Conservation (phyloP, 768 basidiomycete species). For the Melanogaster broomeanus region DNA sequence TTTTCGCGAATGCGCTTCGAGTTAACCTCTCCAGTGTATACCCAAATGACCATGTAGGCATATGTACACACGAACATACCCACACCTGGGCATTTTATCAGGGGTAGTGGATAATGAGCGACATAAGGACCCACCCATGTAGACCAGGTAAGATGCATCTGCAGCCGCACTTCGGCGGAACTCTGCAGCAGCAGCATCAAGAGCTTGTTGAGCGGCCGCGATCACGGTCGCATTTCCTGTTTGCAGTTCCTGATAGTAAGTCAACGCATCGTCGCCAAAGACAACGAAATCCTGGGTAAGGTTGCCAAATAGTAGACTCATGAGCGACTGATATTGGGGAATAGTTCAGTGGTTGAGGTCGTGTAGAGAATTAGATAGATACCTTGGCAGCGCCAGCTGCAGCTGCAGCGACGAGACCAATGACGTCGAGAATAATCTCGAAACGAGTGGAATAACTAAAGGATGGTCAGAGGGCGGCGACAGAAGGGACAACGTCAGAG, state of each 20-base stretch:
- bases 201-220: no score
- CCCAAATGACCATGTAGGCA: no score
- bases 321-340: slow-evolving; percentile 53
- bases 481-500: background rate
- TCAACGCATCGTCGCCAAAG: slow-evolving; percentile 45
- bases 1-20: no score
- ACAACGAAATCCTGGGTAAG: slow-evolving; percentile 73
- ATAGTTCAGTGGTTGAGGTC: background rate
- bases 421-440: slow-evolving; percentile 65
- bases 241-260: no score
- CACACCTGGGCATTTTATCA: slow-evolving; percentile 48
- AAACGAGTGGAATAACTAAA: slow-evolving; percentile 69
- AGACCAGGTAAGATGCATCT: slow-evolving; percentile 62
- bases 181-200: no score
- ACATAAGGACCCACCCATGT: slow-evolving; percentile 52
- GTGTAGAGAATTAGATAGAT: slow-evolving; percentile 1
- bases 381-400: slow-evolving; percentile 84
- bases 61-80: slow-evolving; percentile 78
- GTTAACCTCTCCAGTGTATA: no score
- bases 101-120: background rate
- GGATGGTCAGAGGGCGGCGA: slow-evolving; percentile 13
- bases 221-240: no score
- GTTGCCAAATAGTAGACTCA: slow-evolving; percentile 84
- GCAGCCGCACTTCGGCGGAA: no score
- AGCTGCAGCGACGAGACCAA: slow-evolving; percentile 75